Base-by-base conservation (phyloP, 2,329 filamentous ascomycete species). In the Botrytis elliptica region DNA sequence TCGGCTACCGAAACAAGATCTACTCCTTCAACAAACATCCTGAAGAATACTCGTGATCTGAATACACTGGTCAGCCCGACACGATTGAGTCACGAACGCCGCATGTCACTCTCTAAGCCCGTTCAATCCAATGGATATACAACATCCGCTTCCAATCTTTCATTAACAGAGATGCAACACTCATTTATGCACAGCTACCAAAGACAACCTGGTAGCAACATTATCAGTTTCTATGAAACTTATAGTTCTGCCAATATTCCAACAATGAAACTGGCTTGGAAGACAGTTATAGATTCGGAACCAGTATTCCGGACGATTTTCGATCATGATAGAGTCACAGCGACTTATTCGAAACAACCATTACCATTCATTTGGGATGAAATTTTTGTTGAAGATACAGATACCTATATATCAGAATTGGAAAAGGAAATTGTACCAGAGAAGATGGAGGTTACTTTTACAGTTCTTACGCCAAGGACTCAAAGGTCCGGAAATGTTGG, bases 221-320 rank as follows among this genome's bases (percentile, higher is more conserved):
- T 79, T 36, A 77, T 80, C 40, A 73, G 72, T 64, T 76, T 76
- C 63, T 71, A 70, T 55, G 77, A 79, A 57, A 76, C 74, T 4
- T 77, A 77, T 59, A n/a, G 69, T 38, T 40, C 74, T 9, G 36
- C 46, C 9, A n/a, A 79, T n/a, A 59, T 79, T 33, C 72, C 74
- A 18, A 60, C 20, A 3, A 52, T 81, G n/a, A 79, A 77, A 66
- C 65, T 75, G 18, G 80, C 80, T 7, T 81, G 80, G 80, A 72
- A 74, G 59, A 70, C 72, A 1, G 79, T 81, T 20, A 72, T 79
- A 42, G 72, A 76, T 29, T 70, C 70, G 12, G 80, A 81, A 73
- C 75, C 79, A 1, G 78, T 81, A 4, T 81, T 80, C 65, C 75
- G 75, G 20, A 77, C 74, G 22, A 62, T 29, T 20, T 70, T 75